These are phyloP conservation scores for Aspergillus cavernicola DNA, from an alignment of 495 filamentous ascomycete species.

Conservation along the genomic window DNA sequence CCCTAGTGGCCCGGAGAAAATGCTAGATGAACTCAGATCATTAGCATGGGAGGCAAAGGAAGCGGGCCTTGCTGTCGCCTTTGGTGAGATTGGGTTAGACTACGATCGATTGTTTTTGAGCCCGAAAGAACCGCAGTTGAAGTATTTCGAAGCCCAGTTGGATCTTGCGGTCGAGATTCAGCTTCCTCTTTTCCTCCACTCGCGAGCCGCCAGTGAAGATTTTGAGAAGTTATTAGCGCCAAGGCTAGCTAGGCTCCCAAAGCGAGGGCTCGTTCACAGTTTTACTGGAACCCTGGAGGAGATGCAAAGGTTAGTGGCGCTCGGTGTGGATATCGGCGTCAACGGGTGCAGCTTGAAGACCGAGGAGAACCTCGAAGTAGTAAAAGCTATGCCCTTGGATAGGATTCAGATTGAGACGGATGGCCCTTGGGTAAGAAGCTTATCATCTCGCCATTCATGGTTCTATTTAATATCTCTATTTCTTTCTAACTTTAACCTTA, in stretches of 20 bases:
- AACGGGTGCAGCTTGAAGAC: slow-evolving; percentile 95
- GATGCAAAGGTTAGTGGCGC: slow-evolving; percentile 67
- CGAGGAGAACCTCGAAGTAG: slow-evolving; percentile 78
- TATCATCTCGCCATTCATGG: not conserved
- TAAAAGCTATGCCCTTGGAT: slow-evolving; percentile 68
- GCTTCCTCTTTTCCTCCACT: slow-evolving; percentile 87
- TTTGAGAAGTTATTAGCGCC: slow-evolving; percentile 64
- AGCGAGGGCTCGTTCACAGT: slow-evolving; percentile 78
- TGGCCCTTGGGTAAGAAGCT: slow-evolving; percentile 68
- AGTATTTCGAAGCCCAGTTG: slow-evolving; percentile 79
- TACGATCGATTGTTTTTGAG: slow-evolving; percentile 86
- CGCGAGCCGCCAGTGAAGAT: slow-evolving; percentile 74
- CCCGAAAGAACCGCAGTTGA: slow-evolving; percentile 70
- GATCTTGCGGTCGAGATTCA: slow-evolving; percentile 73
- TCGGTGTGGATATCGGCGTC: slow-evolving; percentile 79
- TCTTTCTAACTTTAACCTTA: not conserved
- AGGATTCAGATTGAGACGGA: slow-evolving; percentile 88
- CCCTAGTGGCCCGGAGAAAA: slow-evolving; percentile 49
- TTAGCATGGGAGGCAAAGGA: slow-evolving; percentile 49
- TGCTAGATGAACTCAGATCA: slow-evolving; percentile 57
- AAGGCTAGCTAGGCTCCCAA: slow-evolving; percentile 55
- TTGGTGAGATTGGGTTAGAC: slow-evolving; percentile 94
- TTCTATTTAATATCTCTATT: not conserved
- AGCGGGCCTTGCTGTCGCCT: slow-evolving; percentile 63
- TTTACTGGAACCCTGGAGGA: slow-evolving; percentile 86